Base-by-base conservation (phyloP, 2,329 filamentous ascomycete genomes). In the Colletotrichum spaethianum region DNA sequence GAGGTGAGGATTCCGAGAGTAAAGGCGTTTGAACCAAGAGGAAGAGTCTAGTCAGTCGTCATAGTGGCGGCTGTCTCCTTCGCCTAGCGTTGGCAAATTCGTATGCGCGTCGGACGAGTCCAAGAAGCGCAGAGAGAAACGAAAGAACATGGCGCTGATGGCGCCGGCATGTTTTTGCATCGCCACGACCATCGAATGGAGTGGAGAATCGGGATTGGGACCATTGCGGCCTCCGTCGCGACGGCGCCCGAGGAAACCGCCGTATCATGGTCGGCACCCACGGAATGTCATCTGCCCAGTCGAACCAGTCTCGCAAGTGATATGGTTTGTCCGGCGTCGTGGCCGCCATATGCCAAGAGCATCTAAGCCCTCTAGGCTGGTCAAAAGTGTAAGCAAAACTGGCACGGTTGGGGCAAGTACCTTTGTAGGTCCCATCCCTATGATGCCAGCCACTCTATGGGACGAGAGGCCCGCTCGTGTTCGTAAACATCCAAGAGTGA, bases 141-240 rank as follows among this genome's bases (percentile, higher is more conserved):
- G 20, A 11, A 31, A 31, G 33, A 36, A 12, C 2, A 11, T 28
- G 33, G 16, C n/a, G 36, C 33, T 59, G 44, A 33, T 31, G 38
- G 26, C 23, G 9, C 12, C 33, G 36, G 9, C 20, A 14, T 11
- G 14, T 33, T 36, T 36, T 36, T 31, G 28, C 52, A 55, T 62
- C 28, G 38, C 31, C 42, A 33, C 57, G 60, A 61, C 52, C 61
- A 57, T 26, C 23, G 20, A 7, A 50, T 63, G 42, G 48, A 40
- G 50, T 12, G 11, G 18, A 23, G 31, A 16, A 23, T 23, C n/a
- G 61, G 23, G n/a, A 52, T 14, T 36, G 46, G 42, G 16, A 52
- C 52, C 46, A 57, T 31, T 42, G 28, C 33, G 31, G 40, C 33
- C 28, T 52, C 33, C 52, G 28, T 57, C 23, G 31, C 16, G 31